Evolutionary conservation across 2,329 filamentous ascomycete genomes (phyloP), one percentile per base, ranked within the genome.

Genomic region (Epichloe glyceriae): DNA sequence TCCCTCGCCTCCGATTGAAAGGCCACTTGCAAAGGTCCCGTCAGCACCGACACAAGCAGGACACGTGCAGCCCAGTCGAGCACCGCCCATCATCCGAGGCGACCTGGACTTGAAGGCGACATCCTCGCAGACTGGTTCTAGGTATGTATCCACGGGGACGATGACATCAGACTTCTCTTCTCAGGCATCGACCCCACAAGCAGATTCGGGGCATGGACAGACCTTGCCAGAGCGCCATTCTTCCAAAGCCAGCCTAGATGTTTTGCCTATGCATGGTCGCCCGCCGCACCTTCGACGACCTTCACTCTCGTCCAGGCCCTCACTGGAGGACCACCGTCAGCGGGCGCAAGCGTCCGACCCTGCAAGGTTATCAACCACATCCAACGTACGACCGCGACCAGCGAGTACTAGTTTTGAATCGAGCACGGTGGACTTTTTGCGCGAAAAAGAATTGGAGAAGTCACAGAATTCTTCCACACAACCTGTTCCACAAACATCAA

Each of bases 331-430:
- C 17, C 59, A 41, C 52, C 61, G 42, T 53, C 57, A 40, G 52
- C 57, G 47, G 39, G 52, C 45, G n/a, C 50, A 55, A n/a, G 14
- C 47, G 11, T 45, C 44, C 11, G 60, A 65, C 34, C 52, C 58
- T 15, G 47, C 53, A 26, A 34, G 49, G 49, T 58, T 59, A 15
- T 50, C 59, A 39, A 58, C 55, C 56, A 37, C 71, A 67, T 44
- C 68, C 70, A 45, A 58, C 17, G 54, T 59, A 5, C 81, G 83
- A 54, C 75, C 80, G 50, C 78, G 91, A 44, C 91, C 91, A 2
- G 74, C 81, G 1, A 96, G 90, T 64, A 86, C 87, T 35, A 88
- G 90, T 63, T 76, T 95, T 3, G 86, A 89, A 58, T 86, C 86
- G 0, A 89, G 85, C 61, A 73, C 66, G 5, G 55, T 93, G 49